phyloP scores from a whole-genome alignment of 73 alveolate genomes.

The Symbiodinium pilosum region DNA sequence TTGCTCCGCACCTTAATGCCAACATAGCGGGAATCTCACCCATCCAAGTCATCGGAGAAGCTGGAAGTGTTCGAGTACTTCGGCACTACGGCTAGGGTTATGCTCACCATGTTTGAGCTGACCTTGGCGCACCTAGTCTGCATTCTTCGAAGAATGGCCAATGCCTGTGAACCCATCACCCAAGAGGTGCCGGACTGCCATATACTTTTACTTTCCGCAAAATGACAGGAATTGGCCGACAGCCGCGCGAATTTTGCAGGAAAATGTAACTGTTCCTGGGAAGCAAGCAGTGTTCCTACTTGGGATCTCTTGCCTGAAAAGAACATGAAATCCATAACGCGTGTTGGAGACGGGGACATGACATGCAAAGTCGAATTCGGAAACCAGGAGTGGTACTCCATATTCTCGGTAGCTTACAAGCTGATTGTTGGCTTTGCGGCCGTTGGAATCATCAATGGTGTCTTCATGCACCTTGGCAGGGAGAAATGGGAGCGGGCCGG shows the following conservation, averaged over 20 bases:
- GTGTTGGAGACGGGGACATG: not conserved
- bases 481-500: too few relatives aligned
- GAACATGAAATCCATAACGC: not conserved
- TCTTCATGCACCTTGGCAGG: slow-evolving; percentile 44
- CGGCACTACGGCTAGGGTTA: slow-evolving; percentile 69
- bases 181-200: not conserved
- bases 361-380: too few relatives aligned
- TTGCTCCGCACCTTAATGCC: too few relatives aligned
- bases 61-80: slow-evolving; percentile 75
- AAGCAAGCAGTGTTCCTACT: not conserved
- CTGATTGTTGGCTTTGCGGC: slow-evolving; percentile 87
- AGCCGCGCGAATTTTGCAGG: slow-evolving; percentile 60
- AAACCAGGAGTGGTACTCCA: slow-evolving; percentile 37
- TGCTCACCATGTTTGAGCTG: slow-evolving; percentile 83
- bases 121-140: slow-evolving; percentile 54
- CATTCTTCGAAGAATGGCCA: not conserved
- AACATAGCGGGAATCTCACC: too few relatives aligned
- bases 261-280: slow-evolving; percentile 46
- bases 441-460: slow-evolving; percentile 78
- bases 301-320: not conserved
- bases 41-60: not conserved
- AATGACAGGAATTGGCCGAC: slow-evolving; percentile 67
- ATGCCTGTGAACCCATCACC: too few relatives aligned
- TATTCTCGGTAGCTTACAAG: slow-evolving; percentile 72
- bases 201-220: not conserved